Base-by-base conservation (phyloP, 2,329 filamentous ascomycete species). In the Cladosporium sp. region DNA sequence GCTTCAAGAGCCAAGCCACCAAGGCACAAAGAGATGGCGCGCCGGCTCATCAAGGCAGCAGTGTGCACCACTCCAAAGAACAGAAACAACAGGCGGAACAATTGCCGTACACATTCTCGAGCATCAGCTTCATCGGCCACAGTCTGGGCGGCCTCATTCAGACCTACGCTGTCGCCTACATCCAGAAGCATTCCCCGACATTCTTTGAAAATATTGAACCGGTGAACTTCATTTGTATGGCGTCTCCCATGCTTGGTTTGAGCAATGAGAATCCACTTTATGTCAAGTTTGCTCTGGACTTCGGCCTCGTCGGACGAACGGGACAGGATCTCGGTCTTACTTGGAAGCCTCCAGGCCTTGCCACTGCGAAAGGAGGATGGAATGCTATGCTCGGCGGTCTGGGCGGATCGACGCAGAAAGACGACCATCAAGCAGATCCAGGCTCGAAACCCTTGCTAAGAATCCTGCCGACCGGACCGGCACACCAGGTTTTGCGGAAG, bases 241-340 rank as follows among this genome's bases (percentile, higher is more conserved):
- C 92, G 13, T 86, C 91, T 0, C 92, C 92, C 0, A 89, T 96
- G 59, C 74, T 97, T 1, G 92, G 92, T 0, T 74, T 97, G 35
- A 97, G 92, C 69, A 96, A 98, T 67, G 93, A 98, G 67, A 98
- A 98, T 62, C 93, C 93, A 0, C 78, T 97, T 53, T 98, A 98
- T 67, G 88, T 98, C 70, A 95, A 91, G 64, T 97, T 98, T 68
- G 93, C 93, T 0, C 76, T 98, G 3, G 93, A 98, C 67, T 95
- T 97, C 72, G 93, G 93, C 0, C 78, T 98, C 1, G 92, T 98
- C 11, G 93, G 93, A n/a, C 82, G 92, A 50, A 96, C 93, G 2
- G 93, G 93, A 7, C 89, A 97, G 69, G 93, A 98, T 72, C 77
- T 98, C 8, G 93, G 93, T 18, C 74, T 98, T 56, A 95, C 91